Conservation (phyloP, 2,329 filamentous ascomycete species). For the Fusarium aywerte region DNA sequence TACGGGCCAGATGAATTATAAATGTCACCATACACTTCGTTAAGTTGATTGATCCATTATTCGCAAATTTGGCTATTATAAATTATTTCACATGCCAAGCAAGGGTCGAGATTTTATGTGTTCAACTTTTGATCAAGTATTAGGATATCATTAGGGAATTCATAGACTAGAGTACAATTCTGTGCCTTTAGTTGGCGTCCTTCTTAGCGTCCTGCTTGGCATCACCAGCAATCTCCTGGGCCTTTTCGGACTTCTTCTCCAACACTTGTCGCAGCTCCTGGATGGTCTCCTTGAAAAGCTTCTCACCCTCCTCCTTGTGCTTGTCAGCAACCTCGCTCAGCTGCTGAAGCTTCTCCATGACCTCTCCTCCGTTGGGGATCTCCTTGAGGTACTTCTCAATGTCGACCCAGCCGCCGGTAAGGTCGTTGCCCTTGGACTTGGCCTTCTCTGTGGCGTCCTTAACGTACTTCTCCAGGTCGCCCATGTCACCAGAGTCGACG, state of each 20-base stretch:
- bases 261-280: constrained; percentile 73
- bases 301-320: constrained; percentile 75
- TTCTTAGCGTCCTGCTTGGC: constrained; percentile 63
- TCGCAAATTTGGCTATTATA: too few relatives aligned
- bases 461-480: constrained; percentile 54
- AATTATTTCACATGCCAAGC: too few relatives aligned
- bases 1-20: too few relatives aligned
- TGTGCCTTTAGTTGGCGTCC: constrained; percentile 51
- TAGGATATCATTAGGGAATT: constrained; percentile 23
- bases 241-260: constrained; percentile 66
- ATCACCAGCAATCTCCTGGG: constrained; percentile 68
- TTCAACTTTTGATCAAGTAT: constrained; percentile 24
- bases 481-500: constrained; percentile 68
- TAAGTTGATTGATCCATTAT: too few relatives aligned
- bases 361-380: constrained; percentile 71
- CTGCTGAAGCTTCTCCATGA: constrained; percentile 73
- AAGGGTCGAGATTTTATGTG: not conserved
- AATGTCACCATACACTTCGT: too few relatives aligned
- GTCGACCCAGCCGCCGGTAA: constrained; percentile 56
- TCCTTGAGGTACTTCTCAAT: constrained; percentile 72
- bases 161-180: constrained; percentile 19
- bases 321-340: constrained; percentile 73
- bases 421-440: constrained; percentile 60
- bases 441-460: constrained; percentile 47
- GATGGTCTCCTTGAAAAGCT: constrained; percentile 74